These are phyloP conservation scores for Heliamphora ciliata DNA, from an alignment of 179 eudicot species.

Conservation along the genomic window DNA sequence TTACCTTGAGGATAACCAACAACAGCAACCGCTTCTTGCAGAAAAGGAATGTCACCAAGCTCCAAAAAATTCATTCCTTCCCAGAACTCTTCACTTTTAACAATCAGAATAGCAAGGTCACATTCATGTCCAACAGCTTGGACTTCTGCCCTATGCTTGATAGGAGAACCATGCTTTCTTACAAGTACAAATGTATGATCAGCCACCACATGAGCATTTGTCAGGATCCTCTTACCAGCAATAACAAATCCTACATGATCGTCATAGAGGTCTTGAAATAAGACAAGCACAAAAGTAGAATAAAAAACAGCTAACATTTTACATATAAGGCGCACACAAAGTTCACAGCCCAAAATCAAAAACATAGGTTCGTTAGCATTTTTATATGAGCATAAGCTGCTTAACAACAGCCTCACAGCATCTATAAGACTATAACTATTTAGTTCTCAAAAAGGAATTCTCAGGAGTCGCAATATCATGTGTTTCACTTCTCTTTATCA, in stretches of 20 bases:
- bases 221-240: constrained; percentile 73
- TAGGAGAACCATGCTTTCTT: constrained; percentile 92
- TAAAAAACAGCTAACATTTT: neutral
- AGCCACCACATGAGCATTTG: constrained; percentile 97
- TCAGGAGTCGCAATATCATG: neutral
- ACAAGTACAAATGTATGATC: constrained; percentile 93
- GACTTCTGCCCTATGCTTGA: constrained; percentile 81
- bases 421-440: neutral
- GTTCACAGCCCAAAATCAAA: neutral
- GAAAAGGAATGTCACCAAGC: constrained; percentile 78
- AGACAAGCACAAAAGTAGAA: neutral
- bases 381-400: neutral
- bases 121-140: constrained; percentile 97
- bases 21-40: constrained; percentile 95
- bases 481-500: neutral
- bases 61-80: constrained; percentile 76
- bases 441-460: no score
- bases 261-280: neutral
- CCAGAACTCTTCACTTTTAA: constrained; percentile 89
- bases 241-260: constrained; percentile 65
- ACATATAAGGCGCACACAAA: neutral
- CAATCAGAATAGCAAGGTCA: constrained; percentile 82
- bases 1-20: constrained; percentile 99
- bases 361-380: neutral
- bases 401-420: neutral